These are phyloP conservation scores for Xylaria sp. DNA, from an alignment of 2,329 filamentous ascomycete species.

Conservation along the genomic window DNA sequence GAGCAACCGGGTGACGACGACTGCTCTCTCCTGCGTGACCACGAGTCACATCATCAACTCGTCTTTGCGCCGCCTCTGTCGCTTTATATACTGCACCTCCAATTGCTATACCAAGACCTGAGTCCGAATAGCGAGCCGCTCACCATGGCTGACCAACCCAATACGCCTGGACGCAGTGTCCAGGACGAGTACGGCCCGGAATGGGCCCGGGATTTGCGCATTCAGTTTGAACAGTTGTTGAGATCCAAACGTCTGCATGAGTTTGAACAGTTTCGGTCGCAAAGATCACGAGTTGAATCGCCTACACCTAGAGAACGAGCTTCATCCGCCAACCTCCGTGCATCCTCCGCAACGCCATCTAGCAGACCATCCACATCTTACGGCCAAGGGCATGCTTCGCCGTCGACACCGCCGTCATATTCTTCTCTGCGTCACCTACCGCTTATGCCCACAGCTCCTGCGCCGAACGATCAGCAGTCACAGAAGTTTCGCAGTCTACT, in stretches of 20 bases:
- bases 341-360: constrained; percentile 53
- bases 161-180: constrained; percentile 37
- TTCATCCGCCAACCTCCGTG: constrained; percentile 61
- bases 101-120: constrained; percentile 14
- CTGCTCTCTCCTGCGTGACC: constrained; percentile 37
- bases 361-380: constrained; percentile 60
- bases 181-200: constrained; percentile 70
- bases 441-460: constrained; percentile 78
- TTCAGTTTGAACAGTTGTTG: constrained; percentile 87
- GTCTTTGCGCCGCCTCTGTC: constrained; percentile 8
- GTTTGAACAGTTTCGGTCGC: constrained; percentile 71
- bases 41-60: constrained; percentile 6
- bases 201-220: constrained; percentile 81
- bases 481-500: constrained; percentile 85
- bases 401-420: constrained; percentile 66
- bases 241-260: constrained; percentile 89
- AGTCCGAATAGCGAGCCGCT: constrained; percentile 14
- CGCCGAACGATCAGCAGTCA: constrained; percentile 70
- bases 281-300: constrained; percentile 68
- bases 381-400: constrained; percentile 34
- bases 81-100: background rate
- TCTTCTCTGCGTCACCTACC: constrained; percentile 72
- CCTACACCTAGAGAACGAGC: constrained; percentile 63
- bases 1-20: constrained; percentile 38
- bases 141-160: constrained; percentile 45